Evolutionary conservation across 257 asterid species (phyloP).

Genomic region (Paulownia fortunei): DNA sequence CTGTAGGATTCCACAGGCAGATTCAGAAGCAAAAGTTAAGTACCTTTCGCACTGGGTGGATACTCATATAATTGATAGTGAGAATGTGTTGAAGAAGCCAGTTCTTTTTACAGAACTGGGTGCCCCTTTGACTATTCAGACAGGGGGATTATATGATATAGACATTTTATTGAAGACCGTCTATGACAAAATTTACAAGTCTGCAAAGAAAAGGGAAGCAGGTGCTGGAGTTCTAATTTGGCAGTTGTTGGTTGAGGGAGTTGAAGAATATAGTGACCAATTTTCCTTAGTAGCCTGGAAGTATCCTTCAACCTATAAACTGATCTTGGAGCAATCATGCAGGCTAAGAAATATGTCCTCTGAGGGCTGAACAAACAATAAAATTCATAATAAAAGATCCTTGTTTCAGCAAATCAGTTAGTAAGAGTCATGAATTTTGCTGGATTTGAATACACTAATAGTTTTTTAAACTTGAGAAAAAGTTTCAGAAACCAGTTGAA

Average conservation of each 20-base stretch:
- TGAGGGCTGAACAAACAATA: neutral
- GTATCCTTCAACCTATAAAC: constrained; percentile 33
- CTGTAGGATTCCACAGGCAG: constrained; percentile 32
- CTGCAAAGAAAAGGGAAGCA: constrained; percentile 34
- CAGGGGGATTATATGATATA: constrained; percentile 28
- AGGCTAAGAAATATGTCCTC: constrained; percentile 30
- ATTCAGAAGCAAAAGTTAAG: constrained; percentile 28
- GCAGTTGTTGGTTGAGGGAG: constrained; percentile 43
- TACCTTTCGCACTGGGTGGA: constrained; percentile 34
- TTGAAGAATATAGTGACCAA: constrained; percentile 31
- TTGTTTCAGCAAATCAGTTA: neutral
- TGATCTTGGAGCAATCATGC: constrained; percentile 39
- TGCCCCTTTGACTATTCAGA: constrained; percentile 19
- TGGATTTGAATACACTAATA: neutral
- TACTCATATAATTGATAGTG: constrained; percentile 37
- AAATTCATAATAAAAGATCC: neutral
- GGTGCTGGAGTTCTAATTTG: constrained; percentile 37
- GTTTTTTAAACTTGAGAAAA: neutral
- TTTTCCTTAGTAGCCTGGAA: constrained; percentile 33
- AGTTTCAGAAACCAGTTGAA: neutral
- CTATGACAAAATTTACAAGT: constrained; percentile 29
- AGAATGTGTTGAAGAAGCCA: constrained; percentile 36
- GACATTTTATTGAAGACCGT: constrained; percentile 29
- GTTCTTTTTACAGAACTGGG: constrained; percentile 39
- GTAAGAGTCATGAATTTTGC: neutral